Conservation (phyloP, 768 basidiomycete genomes). For the Lactarius tabidus region DNA sequence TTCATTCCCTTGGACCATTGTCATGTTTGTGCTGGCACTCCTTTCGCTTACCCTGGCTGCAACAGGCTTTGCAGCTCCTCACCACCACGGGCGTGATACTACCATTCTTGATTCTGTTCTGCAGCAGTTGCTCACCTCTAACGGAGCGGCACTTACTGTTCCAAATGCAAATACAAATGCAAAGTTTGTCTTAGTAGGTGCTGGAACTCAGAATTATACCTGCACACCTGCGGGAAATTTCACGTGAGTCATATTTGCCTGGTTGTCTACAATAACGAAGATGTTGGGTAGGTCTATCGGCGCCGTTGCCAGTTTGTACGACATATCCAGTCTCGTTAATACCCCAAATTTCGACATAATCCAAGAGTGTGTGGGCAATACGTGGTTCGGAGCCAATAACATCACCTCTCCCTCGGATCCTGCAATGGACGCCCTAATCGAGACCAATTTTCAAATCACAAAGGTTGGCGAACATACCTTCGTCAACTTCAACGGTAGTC, state of each 20-base stretch:
- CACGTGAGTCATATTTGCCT: slow-evolving; percentile 1
- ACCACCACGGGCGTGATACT: neutral
- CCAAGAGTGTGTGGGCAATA: neutral
- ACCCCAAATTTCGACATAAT: neutral
- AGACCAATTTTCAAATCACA: neutral
- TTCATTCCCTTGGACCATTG: neutral
- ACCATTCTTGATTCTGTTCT: neutral
- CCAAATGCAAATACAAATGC: neutral
- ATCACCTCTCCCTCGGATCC: neutral
- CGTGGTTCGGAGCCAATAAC: slow-evolving; percentile 3
- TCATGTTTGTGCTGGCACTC: slow-evolving; percentile 6
- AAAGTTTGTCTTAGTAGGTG: neutral
- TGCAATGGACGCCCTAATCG: neutral
- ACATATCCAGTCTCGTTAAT: slow-evolving; percentile 12
- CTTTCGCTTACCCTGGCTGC: slow-evolving; percentile 4
- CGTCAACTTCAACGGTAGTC: neutral
- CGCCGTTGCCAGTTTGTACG: slow-evolving; percentile 19
- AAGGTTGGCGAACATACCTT: slow-evolving; percentile 24
- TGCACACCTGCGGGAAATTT: slow-evolving; percentile 4
- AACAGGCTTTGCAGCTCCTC: neutral
- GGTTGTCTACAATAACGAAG: neutral
- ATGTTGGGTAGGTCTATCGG: slow-evolving; percentile 11
- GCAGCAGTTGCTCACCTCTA: neutral
- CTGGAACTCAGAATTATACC: slow-evolving; percentile 16
- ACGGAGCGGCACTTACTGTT: neutral